Evolutionary conservation across 2,329 filamentous ascomycete species (phyloP).

Genomic region (Colletotrichum salicis): DNA sequence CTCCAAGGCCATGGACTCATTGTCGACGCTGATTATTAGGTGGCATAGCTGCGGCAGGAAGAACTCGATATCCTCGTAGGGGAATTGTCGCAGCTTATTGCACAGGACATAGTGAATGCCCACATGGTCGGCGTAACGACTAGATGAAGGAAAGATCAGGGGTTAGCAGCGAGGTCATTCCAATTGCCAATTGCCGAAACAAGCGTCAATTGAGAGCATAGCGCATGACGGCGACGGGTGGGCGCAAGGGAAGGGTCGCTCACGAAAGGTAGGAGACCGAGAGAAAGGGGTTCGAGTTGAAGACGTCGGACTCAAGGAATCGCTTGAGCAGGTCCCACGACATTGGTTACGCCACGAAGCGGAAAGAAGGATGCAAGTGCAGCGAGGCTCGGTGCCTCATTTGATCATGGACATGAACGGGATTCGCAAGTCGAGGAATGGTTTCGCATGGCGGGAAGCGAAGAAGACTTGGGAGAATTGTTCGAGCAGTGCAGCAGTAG

Average conservation of each 20-base stretch:
- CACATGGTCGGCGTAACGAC: constrained; percentile 89
- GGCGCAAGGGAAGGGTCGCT: constrained; percentile 50
- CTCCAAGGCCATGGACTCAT: constrained; percentile 91
- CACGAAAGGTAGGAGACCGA: constrained; percentile 90
- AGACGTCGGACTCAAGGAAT: constrained; percentile 93
- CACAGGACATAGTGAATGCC: constrained; percentile 91
- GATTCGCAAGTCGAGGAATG: constrained; percentile 36
- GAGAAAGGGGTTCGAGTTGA: constrained; percentile 90
- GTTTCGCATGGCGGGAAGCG: constrained; percentile 41
- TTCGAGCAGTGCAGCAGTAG: constrained; percentile 9
- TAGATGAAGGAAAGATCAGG: constrained; percentile 48
- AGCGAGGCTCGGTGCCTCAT: constrained; percentile 50
- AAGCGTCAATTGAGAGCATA: constrained; percentile 8
- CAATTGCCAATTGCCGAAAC: background rate
- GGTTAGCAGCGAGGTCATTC: constrained; percentile 17
- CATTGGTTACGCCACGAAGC: constrained; percentile 60
- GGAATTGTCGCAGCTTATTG: constrained; percentile 88
- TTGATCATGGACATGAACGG: constrained; percentile 45
- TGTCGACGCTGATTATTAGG: constrained; percentile 87
- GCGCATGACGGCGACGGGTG: constrained; percentile 5
- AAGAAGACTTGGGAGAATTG: background rate
- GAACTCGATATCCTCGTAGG: constrained; percentile 93
- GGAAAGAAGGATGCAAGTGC: constrained; percentile 40
- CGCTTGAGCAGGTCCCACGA: constrained; percentile 90
- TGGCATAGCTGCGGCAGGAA: constrained; percentile 90